Evolutionary conservation across 176 grass and related monocot genomes (phyloP), one percentile per base, ranked within the genome.

Genomic region (Chrysopogon serrulatus): DNA sequence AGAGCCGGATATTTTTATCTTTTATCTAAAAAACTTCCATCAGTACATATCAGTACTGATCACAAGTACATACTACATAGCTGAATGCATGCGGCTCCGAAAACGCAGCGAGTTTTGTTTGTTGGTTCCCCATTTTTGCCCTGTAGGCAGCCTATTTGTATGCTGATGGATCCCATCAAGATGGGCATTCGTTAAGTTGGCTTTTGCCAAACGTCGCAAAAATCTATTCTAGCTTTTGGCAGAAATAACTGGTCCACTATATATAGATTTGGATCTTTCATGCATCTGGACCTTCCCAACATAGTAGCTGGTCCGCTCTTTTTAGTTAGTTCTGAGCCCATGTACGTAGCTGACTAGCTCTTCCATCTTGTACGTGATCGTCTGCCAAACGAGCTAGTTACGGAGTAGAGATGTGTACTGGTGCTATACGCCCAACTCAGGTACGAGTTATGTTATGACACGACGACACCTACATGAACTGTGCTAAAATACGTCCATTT

Each of bases 401-500:
- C n/a, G n/a, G 28, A 66, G 28, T 19, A 65, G n/a, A n/a, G n/a
- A n/a, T n/a, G 40, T 79, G 4, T 41, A 31, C 26, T 11, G 62
- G 37, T 74, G 27, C 47, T 57, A 74, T 49, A n/a, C n/a, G 81
- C 81, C 40, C 28, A 83, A 74, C 70, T 45, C 70, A 74, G 17
- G 42, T 26, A 64, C 5, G 13, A 26, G 0, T 57, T 1, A 40
- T 39, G 36, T 4, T 27, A 13, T 3, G 54, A 12, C 23, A 47
- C 69, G 10, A 48, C 41, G 18, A 32, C 10, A 34, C 37, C 40
- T 11, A 28, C 26, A 61, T 13, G 27, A 26, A 61, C 10, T 23
- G 7, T 24, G 53, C 11, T 24, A 9, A 41, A 41, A 45, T 8
- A 34, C 28, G 14, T 60, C 34, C 15, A 28, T 61, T 40, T 44